Evolutionary conservation across 169 alveolate genomes (phyloP), one percentile per base, ranked within the genome.

Genomic region (Plasmodium inui): DNA sequence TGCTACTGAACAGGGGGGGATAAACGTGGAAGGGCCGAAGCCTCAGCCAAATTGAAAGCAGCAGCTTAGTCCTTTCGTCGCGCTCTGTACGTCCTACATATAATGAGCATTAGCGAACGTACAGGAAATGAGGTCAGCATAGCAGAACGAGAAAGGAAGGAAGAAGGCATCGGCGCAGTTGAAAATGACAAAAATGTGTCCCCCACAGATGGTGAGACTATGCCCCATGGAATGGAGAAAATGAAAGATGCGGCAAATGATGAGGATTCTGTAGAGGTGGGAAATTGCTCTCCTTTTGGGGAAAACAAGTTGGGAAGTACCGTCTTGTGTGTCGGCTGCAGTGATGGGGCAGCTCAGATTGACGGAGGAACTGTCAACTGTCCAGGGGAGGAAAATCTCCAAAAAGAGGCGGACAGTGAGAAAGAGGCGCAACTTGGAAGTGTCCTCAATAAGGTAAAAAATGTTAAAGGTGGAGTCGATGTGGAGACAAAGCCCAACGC

Each of bases 21-120:
- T 22, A 67, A 67, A 67, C 37, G 14, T 26, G 22, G 37, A 67
- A 67, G 76, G 76, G 8, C 14, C 37, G 7, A 26, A n/a, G 74
- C 10, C 28, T 22, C 37, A 26, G 26, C 74, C 10, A 61, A 55
- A 4, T 22, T 67, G 76, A 22, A 67, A 67, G 37, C 37, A 67
- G 76, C 32, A 80, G 26, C 57, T 80, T 80, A 46, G 67, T 80
- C 57, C 72, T 2, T 19, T 80, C 30, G 76, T 41, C 76, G 37
- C 19, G 37, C 19, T 26, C 53, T 80, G 57, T 74, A 74, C 82
- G 26, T 74, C 22, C 5, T 74, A 74, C 55, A 74, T 74, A 74
- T 74, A 74, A 84, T 84, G 93, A 84, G 67, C 93, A 84, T 73
- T 72, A 50, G 80, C 39, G 57, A 84, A 84, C 78, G 10, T 41